Evolutionary conservation across 257 asterid species (phyloP).

Genomic region (Coffea eugenioides): DNA sequence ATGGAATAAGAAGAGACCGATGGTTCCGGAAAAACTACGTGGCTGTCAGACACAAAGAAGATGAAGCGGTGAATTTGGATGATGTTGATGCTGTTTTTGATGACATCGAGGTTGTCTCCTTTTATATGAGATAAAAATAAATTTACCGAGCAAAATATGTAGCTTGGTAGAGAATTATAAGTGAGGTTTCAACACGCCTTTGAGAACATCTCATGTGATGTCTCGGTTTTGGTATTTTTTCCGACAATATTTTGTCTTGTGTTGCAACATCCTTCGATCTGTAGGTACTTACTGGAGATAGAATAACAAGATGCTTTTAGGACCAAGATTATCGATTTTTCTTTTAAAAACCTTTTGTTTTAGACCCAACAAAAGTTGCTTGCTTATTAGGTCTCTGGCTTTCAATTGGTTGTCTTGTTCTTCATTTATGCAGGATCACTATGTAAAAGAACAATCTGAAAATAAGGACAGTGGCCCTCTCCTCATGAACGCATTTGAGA

Average conservation of each 20-base stretch:
- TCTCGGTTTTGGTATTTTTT: not conserved
- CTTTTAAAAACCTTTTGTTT: not conserved
- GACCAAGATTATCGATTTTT: not conserved
- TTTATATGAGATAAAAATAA: not conserved
- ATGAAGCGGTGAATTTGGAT: slow-evolving; percentile 81
- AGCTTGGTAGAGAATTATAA: not conserved
- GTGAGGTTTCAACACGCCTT: not conserved
- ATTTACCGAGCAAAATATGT: not conserved
- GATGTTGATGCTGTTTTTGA: slow-evolving; percentile 84
- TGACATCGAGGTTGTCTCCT: slow-evolving; percentile 66
- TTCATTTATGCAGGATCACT: slow-evolving; percentile 61
- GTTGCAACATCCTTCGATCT: not conserved
- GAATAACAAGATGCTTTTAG: not conserved
- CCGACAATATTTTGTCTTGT: not conserved
- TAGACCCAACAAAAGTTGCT: not conserved
- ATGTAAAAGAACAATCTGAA: slow-evolving; percentile 67
- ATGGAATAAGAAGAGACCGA: slow-evolving; percentile 64
- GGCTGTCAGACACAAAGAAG: slow-evolving; percentile 63
- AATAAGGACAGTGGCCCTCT: slow-evolving; percentile 59
- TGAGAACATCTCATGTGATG: not conserved
- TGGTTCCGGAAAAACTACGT: slow-evolving; percentile 75
- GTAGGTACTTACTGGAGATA: not conserved
- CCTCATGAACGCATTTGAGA: slow-evolving; percentile 94
- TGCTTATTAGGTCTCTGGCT: not conserved
- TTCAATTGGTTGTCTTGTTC: slow-evolving; percentile 6